A percentile compares a stretch with the other conserved stretches of the same genome.
Conservation (phyloP, 768 basidiomycete genomes). For the Amanita muscaria region DNA sequence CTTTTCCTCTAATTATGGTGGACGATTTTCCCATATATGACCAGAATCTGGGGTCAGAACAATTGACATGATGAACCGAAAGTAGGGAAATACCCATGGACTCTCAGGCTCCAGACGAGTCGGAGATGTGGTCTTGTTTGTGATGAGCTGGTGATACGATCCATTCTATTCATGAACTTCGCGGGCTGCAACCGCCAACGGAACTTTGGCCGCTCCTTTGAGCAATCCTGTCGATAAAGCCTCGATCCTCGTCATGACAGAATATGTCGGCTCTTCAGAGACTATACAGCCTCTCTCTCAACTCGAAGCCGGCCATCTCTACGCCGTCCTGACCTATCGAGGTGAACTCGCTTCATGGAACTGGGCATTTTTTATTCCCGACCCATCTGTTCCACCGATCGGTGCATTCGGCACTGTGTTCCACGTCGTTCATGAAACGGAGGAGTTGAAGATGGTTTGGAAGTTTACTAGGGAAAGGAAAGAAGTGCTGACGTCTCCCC, state of each 20-base stretch:
- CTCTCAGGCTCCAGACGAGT: not conserved
- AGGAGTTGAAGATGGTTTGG: constrained; percentile 26
- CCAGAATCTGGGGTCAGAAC: not conserved
- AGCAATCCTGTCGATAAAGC: constrained; percentile 3
- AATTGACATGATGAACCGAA: not conserved
- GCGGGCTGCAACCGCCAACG: not conserved
- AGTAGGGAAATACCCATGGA: not conserved
- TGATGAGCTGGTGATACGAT: constrained; percentile 3
- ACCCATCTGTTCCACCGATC: constrained; percentile 30
- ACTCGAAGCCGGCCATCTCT: constrained; percentile 32
- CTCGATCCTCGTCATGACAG: constrained; percentile 6
- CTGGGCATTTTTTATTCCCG: constrained; percentile 40
- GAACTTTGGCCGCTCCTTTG: constrained; percentile 1
- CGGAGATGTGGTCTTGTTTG: constrained; percentile 6
- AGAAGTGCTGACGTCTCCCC: constrained; percentile 31
- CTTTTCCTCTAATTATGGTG: too few species aligned
- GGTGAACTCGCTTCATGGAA: constrained; percentile 42
- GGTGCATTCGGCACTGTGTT: constrained; percentile 36
- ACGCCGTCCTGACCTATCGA: constrained; percentile 36
- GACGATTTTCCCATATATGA: not conserved
- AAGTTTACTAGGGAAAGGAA: constrained; percentile 29
- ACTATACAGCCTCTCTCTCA: constrained; percentile 20
- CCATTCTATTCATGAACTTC: not conserved
- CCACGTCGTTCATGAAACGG: constrained; percentile 30
- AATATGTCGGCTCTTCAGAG: constrained; percentile 3